Conservation (phyloP, 352 stramenopile species). For the Pilasporangium apinafurcum region DNA sequence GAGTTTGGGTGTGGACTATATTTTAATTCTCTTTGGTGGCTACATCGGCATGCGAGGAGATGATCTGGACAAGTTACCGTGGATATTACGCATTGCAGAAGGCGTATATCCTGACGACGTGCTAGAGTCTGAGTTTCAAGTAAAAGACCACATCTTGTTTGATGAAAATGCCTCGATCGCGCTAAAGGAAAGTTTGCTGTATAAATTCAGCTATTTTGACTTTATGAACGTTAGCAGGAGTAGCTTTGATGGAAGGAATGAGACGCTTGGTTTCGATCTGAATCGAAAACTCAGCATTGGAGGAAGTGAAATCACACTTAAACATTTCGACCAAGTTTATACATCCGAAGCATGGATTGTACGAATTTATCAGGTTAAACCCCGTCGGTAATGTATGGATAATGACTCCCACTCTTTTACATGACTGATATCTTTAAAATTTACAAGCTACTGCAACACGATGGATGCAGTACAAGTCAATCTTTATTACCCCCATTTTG, state of each 20-base stretch:
- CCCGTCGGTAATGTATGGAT: not conserved
- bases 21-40: conserved; percentile 74
- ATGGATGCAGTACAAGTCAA: not conserved
- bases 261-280: conserved; percentile 58
- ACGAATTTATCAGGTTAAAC: conserved; percentile 83
- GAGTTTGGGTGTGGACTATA: conserved; percentile 76
- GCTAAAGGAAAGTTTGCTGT: conserved; percentile 86
- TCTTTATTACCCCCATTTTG: too few species aligned
- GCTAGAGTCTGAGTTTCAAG: conserved; percentile 81
- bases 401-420: too few species aligned
- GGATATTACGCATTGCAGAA: conserved; percentile 90
- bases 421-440: not conserved
- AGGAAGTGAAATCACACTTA: conserved; percentile 57
- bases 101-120: conserved; percentile 78
- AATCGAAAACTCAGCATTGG: conserved; percentile 55
- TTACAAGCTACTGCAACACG: too few species aligned
- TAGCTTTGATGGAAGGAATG: conserved; percentile 9
- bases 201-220: conserved; percentile 89
- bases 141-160: conserved; percentile 65
- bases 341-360: conserved; percentile 92
- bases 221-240: conserved; percentile 42
- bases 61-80: conserved; percentile 93
- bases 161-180: conserved; percentile 63
- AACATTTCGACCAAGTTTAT: conserved; percentile 89
- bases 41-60: conserved; percentile 66